Percentiles rank a stretch among this genome's conserved stretches.
Conservation (phyloP, 305 asterid genomes). For the Fraxinus latifolia region DNA sequence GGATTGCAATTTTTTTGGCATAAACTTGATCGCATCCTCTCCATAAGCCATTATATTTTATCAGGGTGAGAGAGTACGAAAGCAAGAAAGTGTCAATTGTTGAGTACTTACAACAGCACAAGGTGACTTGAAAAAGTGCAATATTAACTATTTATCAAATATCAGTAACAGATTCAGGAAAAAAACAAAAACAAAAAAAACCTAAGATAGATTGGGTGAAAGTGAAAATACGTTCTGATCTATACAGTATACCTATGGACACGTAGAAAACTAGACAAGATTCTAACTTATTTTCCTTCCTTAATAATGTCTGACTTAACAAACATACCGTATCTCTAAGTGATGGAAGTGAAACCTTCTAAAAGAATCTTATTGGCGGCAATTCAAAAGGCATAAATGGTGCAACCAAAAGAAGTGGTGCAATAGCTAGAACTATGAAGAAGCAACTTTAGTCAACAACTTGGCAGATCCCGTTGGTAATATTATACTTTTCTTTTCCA, state of each 20-base stretch:
- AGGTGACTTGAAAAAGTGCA: not conserved
- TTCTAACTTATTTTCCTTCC: not conserved
- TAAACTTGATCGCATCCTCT: not conserved
- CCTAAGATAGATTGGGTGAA: not conserved
- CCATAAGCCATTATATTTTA: not conserved
- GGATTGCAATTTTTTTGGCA: not conserved
- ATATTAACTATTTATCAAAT: not conserved
- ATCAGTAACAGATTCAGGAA: not conserved
- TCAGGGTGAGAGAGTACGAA: not conserved
- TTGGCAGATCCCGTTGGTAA: not conserved
- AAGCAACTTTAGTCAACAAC: not conserved
- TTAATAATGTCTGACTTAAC: not conserved
- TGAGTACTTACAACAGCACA: slow-evolving; percentile 3
- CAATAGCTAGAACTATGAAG: not conserved
- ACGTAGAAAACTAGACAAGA: not conserved
- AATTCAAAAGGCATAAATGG: not conserved
- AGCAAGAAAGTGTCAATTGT: not conserved
- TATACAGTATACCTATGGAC: not conserved
- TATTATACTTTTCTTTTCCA: not conserved
- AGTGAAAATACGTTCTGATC: not conserved
- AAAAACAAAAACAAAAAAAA: not conserved
- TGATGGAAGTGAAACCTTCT: not conserved
- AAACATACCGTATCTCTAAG: not conserved
- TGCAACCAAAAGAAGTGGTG: not conserved
- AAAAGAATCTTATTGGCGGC: not conserved